Evolutionary conservation across 176 grass and related monocot species (phyloP).

Genomic region (Eragrostis nindensis): DNA sequence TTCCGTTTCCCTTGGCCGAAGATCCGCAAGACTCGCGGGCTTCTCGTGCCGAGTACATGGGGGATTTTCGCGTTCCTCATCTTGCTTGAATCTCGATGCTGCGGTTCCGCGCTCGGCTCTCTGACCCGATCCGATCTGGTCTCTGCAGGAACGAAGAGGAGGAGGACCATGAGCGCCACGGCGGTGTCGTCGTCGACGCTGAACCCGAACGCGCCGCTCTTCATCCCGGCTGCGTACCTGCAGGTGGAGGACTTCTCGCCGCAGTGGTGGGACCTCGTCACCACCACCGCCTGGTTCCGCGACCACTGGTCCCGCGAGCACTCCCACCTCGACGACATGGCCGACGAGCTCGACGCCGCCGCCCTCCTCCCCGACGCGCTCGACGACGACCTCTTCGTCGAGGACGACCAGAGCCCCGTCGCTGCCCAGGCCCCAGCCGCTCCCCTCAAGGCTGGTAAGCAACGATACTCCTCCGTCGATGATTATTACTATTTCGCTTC

Average conservation of each 20-base stretch:
- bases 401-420: neutral
- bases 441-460: slow-evolving; percentile 37
- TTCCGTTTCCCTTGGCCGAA: neutral
- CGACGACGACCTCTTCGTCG: slow-evolving; percentile 30
- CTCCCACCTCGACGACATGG: slow-evolving; percentile 48
- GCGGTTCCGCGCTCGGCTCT: neutral
- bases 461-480: too few relatives aligned
- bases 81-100: neutral
- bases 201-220: slow-evolving; percentile 83
- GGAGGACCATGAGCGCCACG: slow-evolving; percentile 47
- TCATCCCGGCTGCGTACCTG: slow-evolving; percentile 64
- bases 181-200: slow-evolving; percentile 55
- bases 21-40: neutral
- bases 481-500: neutral
- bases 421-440: neutral
- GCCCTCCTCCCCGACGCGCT: slow-evolving; percentile 34
- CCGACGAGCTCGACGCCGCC: slow-evolving; percentile 34
- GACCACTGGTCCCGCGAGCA: slow-evolving; percentile 83
- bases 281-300: slow-evolving; percentile 74
- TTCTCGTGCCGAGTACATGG: neutral
- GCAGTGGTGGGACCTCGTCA: slow-evolving; percentile 97
- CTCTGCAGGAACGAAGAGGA: neutral
- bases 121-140: neutral
- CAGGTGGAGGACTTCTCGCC: slow-evolving; percentile 93
- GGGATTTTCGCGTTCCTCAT: neutral